phyloP scores from a whole-genome alignment of 257 asterid genomes.

The Handroanthus guayacan region DNA sequence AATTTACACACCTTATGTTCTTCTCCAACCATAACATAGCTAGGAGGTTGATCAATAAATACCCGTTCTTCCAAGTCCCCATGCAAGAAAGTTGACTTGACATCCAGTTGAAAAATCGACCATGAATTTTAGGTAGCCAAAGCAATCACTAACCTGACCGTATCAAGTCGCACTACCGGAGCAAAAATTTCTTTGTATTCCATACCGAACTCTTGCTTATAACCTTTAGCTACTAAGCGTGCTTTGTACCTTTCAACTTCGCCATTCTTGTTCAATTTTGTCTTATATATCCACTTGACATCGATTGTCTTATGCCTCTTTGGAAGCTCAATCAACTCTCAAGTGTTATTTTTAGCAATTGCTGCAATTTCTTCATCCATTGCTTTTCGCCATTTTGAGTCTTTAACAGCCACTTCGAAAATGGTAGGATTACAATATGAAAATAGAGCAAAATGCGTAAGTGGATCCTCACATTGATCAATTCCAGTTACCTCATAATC shows the following conservation, averaged over 20 bases:
- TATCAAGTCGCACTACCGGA: not conserved
- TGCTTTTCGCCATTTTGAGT: too few relatives aligned
- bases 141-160: not conserved
- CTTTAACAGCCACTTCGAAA: too few relatives aligned
- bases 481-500: too few relatives aligned
- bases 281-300: conserved; percentile 20
- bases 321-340: not conserved
- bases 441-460: too few relatives aligned
- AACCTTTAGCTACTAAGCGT: too few relatives aligned
- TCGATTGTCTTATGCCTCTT: not conserved
- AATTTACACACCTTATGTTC: not conserved
- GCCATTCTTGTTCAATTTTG: conserved; percentile 2
- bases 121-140: not conserved
- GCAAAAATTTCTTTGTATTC: too few relatives aligned
- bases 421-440: too few relatives aligned
- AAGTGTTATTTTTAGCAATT: too few relatives aligned
- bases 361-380: too few relatives aligned
- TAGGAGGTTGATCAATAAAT: not conserved
- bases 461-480: too few relatives aligned
- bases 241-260: conserved; percentile 22
- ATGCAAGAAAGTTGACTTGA: conserved; percentile 8
- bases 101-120: conserved; percentile 8
- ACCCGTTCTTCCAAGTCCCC: not conserved
- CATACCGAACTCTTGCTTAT: too few relatives aligned
- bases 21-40: not conserved